Conservation (phyloP, 352 stramenopile genomes). For the Hyaloperonospora arabidopsidis region DNA sequence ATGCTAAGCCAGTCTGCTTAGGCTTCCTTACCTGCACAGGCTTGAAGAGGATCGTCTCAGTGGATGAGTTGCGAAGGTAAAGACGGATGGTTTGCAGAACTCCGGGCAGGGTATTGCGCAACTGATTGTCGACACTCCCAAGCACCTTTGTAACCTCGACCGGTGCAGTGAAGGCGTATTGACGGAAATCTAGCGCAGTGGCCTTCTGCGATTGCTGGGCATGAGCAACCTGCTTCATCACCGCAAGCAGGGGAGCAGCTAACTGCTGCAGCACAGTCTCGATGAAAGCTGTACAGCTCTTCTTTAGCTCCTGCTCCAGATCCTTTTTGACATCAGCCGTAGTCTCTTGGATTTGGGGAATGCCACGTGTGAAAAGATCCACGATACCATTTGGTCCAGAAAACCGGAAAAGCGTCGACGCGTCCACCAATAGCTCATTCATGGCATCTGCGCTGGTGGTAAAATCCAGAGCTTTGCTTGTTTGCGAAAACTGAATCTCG, state of each 20-base stretch:
- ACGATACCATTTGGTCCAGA: constrained; percentile 53
- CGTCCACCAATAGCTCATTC: constrained; percentile 58
- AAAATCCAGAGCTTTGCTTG: constrained; percentile 67
- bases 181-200: constrained; percentile 33
- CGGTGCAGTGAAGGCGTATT: constrained; percentile 40
- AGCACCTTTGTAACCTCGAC: constrained; percentile 42
- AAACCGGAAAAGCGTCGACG: constrained; percentile 56
- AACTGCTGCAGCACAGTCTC: constrained; percentile 61
- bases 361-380: constrained; percentile 53
- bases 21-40: constrained; percentile 52
- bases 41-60: constrained; percentile 78
- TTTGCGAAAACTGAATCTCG: constrained; percentile 71
- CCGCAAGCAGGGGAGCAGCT: constrained; percentile 39
- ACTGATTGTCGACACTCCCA: constrained; percentile 28
- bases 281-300: constrained; percentile 74
- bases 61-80: constrained; percentile 75
- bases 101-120: constrained; percentile 34
- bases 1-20: not conserved
- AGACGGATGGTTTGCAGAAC: constrained; percentile 56
- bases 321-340: constrained; percentile 77
- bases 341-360: constrained; percentile 71
- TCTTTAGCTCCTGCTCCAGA: constrained; percentile 70
- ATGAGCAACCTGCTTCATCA: constrained; percentile 63
- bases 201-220: constrained; percentile 35
- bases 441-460: constrained; percentile 67